These are phyloP conservation scores for Komagataella populi DNA, from an alignment of 805 yeast genomes.

Conservation along the genomic window DNA sequence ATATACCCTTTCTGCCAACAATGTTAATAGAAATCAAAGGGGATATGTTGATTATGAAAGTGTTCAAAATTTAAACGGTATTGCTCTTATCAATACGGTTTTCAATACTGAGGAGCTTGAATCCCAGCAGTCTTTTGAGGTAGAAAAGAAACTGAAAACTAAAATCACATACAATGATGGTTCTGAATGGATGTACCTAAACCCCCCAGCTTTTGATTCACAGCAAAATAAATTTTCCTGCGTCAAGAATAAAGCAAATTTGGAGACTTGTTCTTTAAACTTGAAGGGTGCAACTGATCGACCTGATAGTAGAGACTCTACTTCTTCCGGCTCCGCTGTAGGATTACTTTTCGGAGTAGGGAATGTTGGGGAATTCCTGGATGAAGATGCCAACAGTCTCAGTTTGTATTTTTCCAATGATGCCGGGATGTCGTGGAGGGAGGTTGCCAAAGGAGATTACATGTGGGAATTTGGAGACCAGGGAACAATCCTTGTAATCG, in stretches of 20 bases:
- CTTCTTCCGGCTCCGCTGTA: conserved; percentile 76
- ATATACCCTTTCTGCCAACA: conserved; percentile 51
- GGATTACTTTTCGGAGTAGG: conserved; percentile 92
- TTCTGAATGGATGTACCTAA: conserved; percentile 63
- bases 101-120: conserved; percentile 27
- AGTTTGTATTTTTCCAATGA: conserved; percentile 69
- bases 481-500: conserved; percentile 74
- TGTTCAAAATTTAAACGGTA: conserved; percentile 75
- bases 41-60: conserved; percentile 90
- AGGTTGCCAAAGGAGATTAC: conserved; percentile 55
- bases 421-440: conserved; percentile 85
- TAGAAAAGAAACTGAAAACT: conserved; percentile 47
- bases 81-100: conserved; percentile 62
- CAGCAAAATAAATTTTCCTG: conserved; percentile 46
- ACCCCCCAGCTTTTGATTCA: conserved; percentile 58
- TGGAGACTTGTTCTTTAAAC: conserved; percentile 63
- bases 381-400: conserved; percentile 31
- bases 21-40: conserved; percentile 56
- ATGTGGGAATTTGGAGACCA: conserved; percentile 97
- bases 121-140: conserved; percentile 12
- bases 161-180: conserved; percentile 84
- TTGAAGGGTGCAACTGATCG: conserved; percentile 88
- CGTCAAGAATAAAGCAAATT: conserved; percentile 16
- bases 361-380: conserved; percentile 61
- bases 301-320: conserved; percentile 70